Conservation (phyloP, 2,329 filamentous ascomycete species). For the Cercospora sesami region DNA sequence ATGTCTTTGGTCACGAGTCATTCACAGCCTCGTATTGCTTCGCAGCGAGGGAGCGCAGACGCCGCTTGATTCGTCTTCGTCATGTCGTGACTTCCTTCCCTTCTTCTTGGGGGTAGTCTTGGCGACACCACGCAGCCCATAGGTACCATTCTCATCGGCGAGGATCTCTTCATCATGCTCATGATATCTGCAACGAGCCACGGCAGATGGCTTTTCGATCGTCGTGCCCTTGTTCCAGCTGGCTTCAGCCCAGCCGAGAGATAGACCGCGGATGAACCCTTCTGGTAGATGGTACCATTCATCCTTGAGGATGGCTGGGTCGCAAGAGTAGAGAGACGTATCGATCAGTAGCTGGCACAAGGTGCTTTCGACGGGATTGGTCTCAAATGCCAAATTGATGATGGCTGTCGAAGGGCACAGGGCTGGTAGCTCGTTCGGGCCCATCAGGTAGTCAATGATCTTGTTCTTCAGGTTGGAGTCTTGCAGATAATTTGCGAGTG, state of each 20-base stretch:
- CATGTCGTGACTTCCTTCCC: too few relatives aligned
- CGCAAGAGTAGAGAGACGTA: too few relatives aligned
- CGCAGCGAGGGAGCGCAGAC: too few relatives aligned
- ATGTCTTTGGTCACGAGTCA: too few relatives aligned
- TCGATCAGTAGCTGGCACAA: too few relatives aligned
- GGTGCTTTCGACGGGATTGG: too few relatives aligned
- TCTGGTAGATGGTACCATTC: too few relatives aligned
- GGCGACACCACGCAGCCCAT: not conserved
- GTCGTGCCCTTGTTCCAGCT: not conserved
- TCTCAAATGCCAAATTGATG: too few relatives aligned
- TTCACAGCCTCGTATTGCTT: not conserved
- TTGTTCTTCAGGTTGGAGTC: conserved; percentile 17
- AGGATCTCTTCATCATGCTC: conserved; percentile 19
- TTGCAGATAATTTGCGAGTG: conserved; percentile 12
- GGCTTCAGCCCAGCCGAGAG: conserved; percentile 13
- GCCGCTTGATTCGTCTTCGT: too few relatives aligned
- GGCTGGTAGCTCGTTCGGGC: not conserved
- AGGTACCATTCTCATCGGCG: not conserved
- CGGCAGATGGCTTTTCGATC: not conserved
- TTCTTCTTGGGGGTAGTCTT: not conserved
- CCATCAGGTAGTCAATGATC: conserved; percentile 12
- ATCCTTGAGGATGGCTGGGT: too few relatives aligned
- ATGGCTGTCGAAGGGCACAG: too few relatives aligned
- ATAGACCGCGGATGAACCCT: not conserved
- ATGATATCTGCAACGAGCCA: conserved; percentile 14